phyloP scores from a whole-genome alignment of 2,329 filamentous ascomycete genomes.

The Aspergillus versicolor region DNA sequence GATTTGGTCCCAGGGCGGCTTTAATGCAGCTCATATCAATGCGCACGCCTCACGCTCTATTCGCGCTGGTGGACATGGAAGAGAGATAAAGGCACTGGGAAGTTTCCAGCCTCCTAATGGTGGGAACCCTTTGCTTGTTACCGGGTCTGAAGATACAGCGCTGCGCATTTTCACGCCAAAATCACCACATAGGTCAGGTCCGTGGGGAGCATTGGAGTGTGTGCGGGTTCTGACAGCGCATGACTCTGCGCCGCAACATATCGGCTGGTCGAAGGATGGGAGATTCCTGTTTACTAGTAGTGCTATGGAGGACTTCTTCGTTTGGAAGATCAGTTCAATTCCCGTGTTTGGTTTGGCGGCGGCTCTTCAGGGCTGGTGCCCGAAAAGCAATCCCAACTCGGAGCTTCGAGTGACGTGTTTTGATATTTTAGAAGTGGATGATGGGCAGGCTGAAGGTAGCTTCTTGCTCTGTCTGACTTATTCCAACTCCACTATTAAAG shows the following conservation, averaged over 20 bases:
- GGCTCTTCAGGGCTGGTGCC: slow-evolving; percentile 52
- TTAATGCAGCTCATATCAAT: slow-evolving; percentile 47
- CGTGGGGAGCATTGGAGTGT: slow-evolving; percentile 45
- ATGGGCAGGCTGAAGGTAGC: slow-evolving; percentile 21
- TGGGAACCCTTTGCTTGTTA: slow-evolving; percentile 54
- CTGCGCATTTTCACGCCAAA: slow-evolving; percentile 65
- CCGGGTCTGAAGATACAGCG: slow-evolving; percentile 68
- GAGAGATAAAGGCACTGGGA: slow-evolving; percentile 73
- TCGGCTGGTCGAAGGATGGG: slow-evolving; percentile 69
- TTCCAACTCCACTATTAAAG: slow-evolving; percentile 76
- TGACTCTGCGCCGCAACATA: slow-evolving; percentile 76
- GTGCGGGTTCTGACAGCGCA: slow-evolving; percentile 72
- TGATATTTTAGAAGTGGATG: slow-evolving; percentile 51
- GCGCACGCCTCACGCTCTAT: slow-evolving; percentile 50
- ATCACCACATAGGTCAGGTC: slow-evolving; percentile 11
- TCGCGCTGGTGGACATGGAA: slow-evolving; percentile 73
- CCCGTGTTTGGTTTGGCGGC: slow-evolving; percentile 55
- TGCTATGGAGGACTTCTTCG: slow-evolving; percentile 83
- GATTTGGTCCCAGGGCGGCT: slow-evolving; percentile 72
- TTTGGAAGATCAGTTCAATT: slow-evolving; percentile 68
- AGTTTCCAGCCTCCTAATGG: slow-evolving; percentile 34
- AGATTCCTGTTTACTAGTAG: slow-evolving; percentile 79
- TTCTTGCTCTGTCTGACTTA: slow-evolving; percentile 71
- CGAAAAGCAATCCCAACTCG: slow-evolving; percentile 48
- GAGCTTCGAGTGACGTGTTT: slow-evolving; percentile 84